Evolutionary conservation across 2,329 filamentous ascomycete genomes (phyloP).

Genomic region (Hypoxylon rubiginosum): DNA sequence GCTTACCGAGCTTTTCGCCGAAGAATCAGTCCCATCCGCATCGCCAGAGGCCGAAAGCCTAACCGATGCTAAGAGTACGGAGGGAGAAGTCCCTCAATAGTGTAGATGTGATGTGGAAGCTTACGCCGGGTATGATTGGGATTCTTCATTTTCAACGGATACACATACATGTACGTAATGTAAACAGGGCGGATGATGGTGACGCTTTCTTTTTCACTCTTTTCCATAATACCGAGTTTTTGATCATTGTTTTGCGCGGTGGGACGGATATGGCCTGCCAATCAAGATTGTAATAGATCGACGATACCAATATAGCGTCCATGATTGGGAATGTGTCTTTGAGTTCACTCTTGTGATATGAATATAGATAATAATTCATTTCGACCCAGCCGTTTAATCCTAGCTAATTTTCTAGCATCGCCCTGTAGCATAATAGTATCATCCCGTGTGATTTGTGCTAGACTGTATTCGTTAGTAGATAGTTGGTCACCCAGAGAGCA

Average conservation of each 20-base stretch:
- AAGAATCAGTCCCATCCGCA: neutral
- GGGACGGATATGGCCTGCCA: conserved; percentile 13
- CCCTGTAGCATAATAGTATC: too few relatives aligned
- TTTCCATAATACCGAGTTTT: conserved; percentile 12
- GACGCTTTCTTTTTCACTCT: conserved; percentile 25
- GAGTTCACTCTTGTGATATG: neutral
- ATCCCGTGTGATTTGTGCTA: too few relatives aligned
- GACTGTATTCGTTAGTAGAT: too few relatives aligned
- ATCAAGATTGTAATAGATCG: conserved; percentile 47
- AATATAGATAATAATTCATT: neutral
- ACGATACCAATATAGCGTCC: conserved; percentile 48
- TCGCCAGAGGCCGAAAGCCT: conserved; percentile 10
- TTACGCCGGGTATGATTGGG: conserved; percentile 5
- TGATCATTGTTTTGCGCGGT: conserved; percentile 26
- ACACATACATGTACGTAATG: conserved; percentile 25
- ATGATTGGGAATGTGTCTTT: conserved; percentile 8
- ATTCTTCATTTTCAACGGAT: conserved; percentile 19
- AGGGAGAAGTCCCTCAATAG: conserved; percentile 1
- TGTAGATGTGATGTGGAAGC: conserved; percentile 1
- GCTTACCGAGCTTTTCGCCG: neutral
- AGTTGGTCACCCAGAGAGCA: too few relatives aligned
- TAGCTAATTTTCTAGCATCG: too few relatives aligned
- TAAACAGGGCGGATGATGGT: conserved; percentile 12
- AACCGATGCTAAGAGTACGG: neutral
- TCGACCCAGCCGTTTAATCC: too few relatives aligned